These are phyloP conservation scores for Pyrenula massariospora DNA, from an alignment of 495 filamentous ascomycete species.

Conservation along the genomic window DNA sequence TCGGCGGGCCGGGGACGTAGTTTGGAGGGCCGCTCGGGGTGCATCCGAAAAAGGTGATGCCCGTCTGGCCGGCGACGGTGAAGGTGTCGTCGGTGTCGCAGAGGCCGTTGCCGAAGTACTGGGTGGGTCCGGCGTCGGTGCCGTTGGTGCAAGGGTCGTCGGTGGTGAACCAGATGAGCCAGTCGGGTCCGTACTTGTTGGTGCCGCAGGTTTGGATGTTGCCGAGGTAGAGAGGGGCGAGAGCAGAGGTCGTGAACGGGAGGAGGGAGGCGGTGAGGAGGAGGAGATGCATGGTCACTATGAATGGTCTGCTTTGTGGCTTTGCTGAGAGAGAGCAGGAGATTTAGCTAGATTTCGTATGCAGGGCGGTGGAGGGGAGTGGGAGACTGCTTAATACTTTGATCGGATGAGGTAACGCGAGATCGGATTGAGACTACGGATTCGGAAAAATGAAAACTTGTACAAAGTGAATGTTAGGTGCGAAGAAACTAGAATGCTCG, in stretches of 20 bases:
- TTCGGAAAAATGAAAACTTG: background rate
- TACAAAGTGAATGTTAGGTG: background rate
- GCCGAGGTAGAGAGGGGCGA: background rate
- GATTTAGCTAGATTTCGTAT: background rate
- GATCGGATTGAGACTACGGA: background rate
- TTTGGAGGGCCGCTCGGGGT: background rate
- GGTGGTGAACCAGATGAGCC: background rate
- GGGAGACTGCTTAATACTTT: background rate
- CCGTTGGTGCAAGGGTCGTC: background rate
- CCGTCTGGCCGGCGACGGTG: background rate
- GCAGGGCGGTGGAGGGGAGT: background rate
- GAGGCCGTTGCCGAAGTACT: conserved; percentile 1
- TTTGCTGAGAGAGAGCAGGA: background rate
- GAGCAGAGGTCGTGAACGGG: background rate
- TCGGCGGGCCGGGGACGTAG: background rate
- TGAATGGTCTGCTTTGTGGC: background rate
- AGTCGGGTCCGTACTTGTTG: conserved; percentile 1
- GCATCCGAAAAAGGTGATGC: background rate
- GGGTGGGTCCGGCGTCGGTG: background rate
- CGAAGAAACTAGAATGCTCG: background rate
- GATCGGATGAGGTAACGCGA: background rate
- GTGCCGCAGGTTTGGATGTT: background rate
- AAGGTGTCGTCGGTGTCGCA: background rate
- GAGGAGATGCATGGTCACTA: background rate
- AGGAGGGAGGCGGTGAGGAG: background rate